Base-by-base conservation (phyloP, 352 stramenopile species). In the Phytophthora palmivora region DNA sequence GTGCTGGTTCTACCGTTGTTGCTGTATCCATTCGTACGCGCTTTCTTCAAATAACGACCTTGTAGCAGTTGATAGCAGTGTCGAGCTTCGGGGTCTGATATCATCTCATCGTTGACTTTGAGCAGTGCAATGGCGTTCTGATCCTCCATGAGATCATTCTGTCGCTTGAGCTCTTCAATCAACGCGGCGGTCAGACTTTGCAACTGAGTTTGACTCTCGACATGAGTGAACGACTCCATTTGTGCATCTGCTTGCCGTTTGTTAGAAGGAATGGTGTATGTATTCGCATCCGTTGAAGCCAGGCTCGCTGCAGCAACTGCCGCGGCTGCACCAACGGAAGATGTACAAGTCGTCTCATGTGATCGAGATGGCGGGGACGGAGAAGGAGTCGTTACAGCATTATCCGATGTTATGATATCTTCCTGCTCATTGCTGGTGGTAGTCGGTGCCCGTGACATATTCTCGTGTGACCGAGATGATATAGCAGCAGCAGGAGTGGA, bases 121-220 rank as follows among this genome's bases (percentile, higher is more conserved):
- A 93, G 80, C 5, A 93, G 57, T 24, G 82, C 62, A 42, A 93
- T 88, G 21, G 80, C 70, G 38, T 93, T 93, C 60, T 88, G 79
- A 24, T 93, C 84, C 51, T 91, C 84, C 21, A 93, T 62, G 24
- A 93, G 49, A 28, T 89, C 78, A 28, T 87, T 91, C 15, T 84
- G 76, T 16, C 78, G 76, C 42, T 72, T 64, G 26, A 93, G 64
- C 58, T 90, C 76, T 21, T 83, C 72, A 15, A 82, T 63, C 42
- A 89, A 67, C 11, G 63, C 51, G 15, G 47, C 69, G 2, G 76
- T 72, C 8, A 85, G 26, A 15, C 54, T 64, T 11, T 63, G 64
- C 4, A 78, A 38, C 33, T 81, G 67, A 32, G 9, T 37, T 51
- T 71, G 61, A 8, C 37, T 38, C 0, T 63, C 1, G 4, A 22